These are phyloP conservation scores for Acanthamoeba lenticulata DNA, from an alignment of 208 protist genomes.

Conservation along the genomic window DNA sequence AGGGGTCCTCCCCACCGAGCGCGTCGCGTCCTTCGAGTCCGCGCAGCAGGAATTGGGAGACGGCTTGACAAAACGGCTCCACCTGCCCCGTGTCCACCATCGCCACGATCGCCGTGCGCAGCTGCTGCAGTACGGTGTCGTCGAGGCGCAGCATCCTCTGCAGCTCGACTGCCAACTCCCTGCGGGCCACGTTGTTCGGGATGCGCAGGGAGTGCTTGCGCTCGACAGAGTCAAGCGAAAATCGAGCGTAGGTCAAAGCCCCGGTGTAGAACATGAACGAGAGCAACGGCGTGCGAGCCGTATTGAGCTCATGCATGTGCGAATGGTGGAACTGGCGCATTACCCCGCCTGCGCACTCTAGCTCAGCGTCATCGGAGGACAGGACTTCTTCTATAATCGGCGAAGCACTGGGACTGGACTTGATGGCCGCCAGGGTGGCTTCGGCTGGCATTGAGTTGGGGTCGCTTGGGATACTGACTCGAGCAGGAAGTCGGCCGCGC, in stretches of 20 bases:
- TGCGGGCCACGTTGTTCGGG: conserved; percentile 44
- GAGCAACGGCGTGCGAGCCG: conserved; percentile 11
- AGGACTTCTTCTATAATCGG: neutral
- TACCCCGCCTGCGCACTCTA: conserved; percentile 31
- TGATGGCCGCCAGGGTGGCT: conserved; percentile 35
- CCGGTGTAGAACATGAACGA: conserved; percentile 66
- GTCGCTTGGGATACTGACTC: neutral
- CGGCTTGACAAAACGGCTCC: conserved; percentile 33
- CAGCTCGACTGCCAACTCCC: conserved; percentile 19
- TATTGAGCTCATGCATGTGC: conserved; percentile 34
- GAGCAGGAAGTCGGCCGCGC: conserved; percentile 10
- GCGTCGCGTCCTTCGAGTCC: neutral
- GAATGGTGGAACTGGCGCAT: conserved; percentile 13
- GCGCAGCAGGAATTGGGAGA: conserved; percentile 33
- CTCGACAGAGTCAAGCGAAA: neutral
- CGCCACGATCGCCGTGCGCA: neutral
- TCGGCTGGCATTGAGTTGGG: conserved; percentile 57
- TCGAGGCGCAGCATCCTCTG: neutral
- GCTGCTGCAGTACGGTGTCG: neutral
- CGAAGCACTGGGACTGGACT: conserved; percentile 1
- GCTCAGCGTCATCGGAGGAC: conserved; percentile 8
- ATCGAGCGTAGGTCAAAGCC: conserved; percentile 50
- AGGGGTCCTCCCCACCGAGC: conserved; percentile 14
- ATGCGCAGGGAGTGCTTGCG: conserved; percentile 33
- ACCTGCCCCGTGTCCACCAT: conserved; percentile 24